Evolutionary conservation across 2,329 filamentous ascomycete species (phyloP).

Genomic region (Fusarium sp.): DNA sequence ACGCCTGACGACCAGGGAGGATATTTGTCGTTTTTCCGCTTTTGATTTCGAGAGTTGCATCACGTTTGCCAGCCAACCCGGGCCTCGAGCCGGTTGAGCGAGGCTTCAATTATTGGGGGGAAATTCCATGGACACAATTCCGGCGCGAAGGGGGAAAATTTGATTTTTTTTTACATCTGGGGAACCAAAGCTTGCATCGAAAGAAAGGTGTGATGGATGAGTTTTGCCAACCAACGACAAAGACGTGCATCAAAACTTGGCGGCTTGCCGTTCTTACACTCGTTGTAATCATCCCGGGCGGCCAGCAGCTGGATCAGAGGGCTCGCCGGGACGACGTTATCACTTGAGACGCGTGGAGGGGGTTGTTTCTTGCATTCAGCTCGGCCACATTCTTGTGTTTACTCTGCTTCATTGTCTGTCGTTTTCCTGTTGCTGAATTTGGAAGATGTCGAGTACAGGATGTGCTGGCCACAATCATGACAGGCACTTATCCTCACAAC

Average conservation of each 20-base stretch:
- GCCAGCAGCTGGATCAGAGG: slow-evolving; percentile 52
- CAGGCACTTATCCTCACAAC: slow-evolving; percentile 42
- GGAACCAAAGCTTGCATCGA: slow-evolving; percentile 31
- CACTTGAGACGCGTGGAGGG: slow-evolving; percentile 43
- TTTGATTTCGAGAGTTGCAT: slow-evolving; percentile 43
- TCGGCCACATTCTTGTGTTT: slow-evolving; percentile 53
- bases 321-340: slow-evolving; percentile 47
- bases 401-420: slow-evolving; percentile 51
- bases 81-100: slow-evolving; percentile 35
- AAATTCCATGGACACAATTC: slow-evolving; percentile 31
- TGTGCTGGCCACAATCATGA: slow-evolving; percentile 50
- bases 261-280: slow-evolving; percentile 61
- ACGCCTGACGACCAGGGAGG: slow-evolving; percentile 45
- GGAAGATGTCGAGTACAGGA: slow-evolving; percentile 42
- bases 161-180: slow-evolving; percentile 29
- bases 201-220: slow-evolving; percentile 28
- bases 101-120: slow-evolving; percentile 32
- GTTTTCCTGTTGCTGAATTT: slow-evolving; percentile 44
- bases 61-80: slow-evolving; percentile 17
- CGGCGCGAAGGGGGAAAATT: slow-evolving; percentile 39
- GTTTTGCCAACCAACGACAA: slow-evolving; percentile 43
- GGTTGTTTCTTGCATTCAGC: not conserved
- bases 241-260: slow-evolving; percentile 40
- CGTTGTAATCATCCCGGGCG: slow-evolving; percentile 62
- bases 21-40: slow-evolving; percentile 39